phyloP scores from a whole-genome alignment of 257 asterid genomes.

The Plectranthus barbatus region DNA sequence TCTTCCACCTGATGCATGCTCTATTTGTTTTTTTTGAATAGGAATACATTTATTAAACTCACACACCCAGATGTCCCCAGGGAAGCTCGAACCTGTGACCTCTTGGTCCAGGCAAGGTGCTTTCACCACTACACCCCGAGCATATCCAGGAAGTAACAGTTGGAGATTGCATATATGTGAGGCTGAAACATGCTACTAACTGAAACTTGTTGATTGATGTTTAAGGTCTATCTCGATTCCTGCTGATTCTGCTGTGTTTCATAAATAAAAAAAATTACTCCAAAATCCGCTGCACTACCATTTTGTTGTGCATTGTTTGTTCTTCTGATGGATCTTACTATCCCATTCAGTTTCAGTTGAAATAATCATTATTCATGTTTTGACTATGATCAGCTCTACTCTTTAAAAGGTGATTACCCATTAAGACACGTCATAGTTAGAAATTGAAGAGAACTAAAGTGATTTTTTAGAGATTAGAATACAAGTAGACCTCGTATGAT shows the following conservation, averaged over 20 bases:
- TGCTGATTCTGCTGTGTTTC: conserved; percentile 45
- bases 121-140: no score
- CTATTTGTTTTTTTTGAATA: no score
- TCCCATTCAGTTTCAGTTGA: conserved; percentile 2
- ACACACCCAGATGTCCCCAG: no score
- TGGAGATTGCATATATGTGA: no score
- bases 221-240: conserved; percentile 72
- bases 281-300: conserved; percentile 61
- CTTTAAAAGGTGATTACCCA: neutral
- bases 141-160: no score
- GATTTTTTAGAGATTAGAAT: conserved; percentile 39
- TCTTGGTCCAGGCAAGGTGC: no score
- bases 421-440: neutral
- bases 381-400: neutral
- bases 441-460: neutral
- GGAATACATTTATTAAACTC: no score
- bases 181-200: conserved; percentile 32
- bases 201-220: conserved; percentile 55
- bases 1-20: neutral
- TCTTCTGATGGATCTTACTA: conserved; percentile 42
- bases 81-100: no score
- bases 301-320: conserved; percentile 40
- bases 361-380: neutral
- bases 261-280: conserved; percentile 58
- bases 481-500: conserved; percentile 38